phyloP scores from a whole-genome alignment of 768 basidiomycete genomes.

The Podaxis pistillaris region DNA sequence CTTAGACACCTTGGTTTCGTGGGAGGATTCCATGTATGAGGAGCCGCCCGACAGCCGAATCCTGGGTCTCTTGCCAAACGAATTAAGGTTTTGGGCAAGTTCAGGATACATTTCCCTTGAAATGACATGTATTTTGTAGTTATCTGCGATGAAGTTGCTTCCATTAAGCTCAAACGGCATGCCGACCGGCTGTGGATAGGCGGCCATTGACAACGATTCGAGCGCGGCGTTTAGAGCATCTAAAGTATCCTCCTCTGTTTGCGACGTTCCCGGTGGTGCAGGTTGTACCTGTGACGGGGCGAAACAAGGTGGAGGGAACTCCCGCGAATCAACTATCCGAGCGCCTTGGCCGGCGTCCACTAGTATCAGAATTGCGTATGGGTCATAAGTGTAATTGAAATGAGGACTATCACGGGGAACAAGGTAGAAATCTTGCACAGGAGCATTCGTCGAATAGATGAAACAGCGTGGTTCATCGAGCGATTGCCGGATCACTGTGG shows the following conservation, averaged over 20 bases:
- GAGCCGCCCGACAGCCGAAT: not conserved
- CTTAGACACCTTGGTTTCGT: conserved; percentile 38
- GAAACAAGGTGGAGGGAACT: conserved; percentile 67
- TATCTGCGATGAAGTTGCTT: not conserved
- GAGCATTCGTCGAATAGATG: conserved; percentile 56
- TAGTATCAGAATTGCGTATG: conserved; percentile 62
- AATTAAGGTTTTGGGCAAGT: not conserved
- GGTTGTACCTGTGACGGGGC: conserved; percentile 18
- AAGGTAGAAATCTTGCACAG: conserved; percentile 77
- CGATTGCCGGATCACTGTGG: conserved; percentile 65
- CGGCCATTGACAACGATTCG: not conserved
- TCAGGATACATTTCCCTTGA: conserved; percentile 3
- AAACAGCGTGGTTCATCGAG: conserved; percentile 46
- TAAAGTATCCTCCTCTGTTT: not conserved
- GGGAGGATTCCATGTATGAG: conserved; percentile 1
- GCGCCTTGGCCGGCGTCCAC: conserved; percentile 47
- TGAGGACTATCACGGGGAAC: conserved; percentile 72
- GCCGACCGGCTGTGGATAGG: not conserved
- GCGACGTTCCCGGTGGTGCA: not conserved
- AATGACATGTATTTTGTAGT: not conserved
- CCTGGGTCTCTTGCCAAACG: not conserved
- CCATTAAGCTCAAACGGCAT: conserved; percentile 10
- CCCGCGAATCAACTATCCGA: conserved; percentile 57
- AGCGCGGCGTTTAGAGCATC: not conserved
- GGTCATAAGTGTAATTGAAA: conserved; percentile 65